Evolutionary conservation across 352 stramenopile species (phyloP).

Genomic region (Pythium guiyangense): DNA sequence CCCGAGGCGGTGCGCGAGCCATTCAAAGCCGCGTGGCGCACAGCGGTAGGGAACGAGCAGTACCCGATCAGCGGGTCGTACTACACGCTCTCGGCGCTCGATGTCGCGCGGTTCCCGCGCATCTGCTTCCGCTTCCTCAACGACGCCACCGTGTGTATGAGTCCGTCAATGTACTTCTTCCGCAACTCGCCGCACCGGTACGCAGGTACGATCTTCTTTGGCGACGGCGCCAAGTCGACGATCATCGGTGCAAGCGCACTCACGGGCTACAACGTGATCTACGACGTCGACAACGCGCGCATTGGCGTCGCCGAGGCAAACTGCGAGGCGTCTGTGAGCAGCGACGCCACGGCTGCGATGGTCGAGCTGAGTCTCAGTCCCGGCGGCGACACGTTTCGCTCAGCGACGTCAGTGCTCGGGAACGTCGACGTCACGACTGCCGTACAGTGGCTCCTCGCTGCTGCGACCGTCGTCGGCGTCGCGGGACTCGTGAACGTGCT

Average conservation of each 20-base stretch:
- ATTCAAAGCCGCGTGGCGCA: conserved; percentile 47
- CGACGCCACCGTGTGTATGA: conserved; percentile 46
- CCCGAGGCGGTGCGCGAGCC: conserved; percentile 25
- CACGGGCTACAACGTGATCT: conserved; percentile 72
- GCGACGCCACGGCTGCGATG: conserved; percentile 8
- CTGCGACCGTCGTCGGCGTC: conserved; percentile 35
- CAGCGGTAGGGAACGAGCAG: conserved; percentile 33
- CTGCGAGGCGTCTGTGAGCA: conserved; percentile 26
- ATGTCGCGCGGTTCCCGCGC: conserved; percentile 32
- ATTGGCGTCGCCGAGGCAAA: conserved; percentile 55
- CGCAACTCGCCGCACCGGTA: conserved; percentile 29
- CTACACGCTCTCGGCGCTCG: conserved; percentile 26
- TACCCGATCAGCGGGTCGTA: conserved; percentile 40
- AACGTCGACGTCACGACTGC: conserved; percentile 27
- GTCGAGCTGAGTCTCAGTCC: conserved; percentile 52
- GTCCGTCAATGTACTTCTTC: conserved; percentile 45
- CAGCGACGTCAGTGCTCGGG: conserved; percentile 10
- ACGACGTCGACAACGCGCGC: conserved; percentile 68
- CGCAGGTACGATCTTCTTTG: conserved; percentile 69
- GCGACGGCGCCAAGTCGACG: conserved; percentile 48
- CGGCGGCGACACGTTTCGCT: conserved; percentile 54
- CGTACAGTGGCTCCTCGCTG: conserved; percentile 33
- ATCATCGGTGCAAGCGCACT: conserved; percentile 71
- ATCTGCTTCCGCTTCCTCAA: conserved; percentile 77
- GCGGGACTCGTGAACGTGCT: conserved; percentile 45